phyloP scores from a whole-genome alignment of 768 basidiomycete genomes.

The Mrakia gelida region DNA sequence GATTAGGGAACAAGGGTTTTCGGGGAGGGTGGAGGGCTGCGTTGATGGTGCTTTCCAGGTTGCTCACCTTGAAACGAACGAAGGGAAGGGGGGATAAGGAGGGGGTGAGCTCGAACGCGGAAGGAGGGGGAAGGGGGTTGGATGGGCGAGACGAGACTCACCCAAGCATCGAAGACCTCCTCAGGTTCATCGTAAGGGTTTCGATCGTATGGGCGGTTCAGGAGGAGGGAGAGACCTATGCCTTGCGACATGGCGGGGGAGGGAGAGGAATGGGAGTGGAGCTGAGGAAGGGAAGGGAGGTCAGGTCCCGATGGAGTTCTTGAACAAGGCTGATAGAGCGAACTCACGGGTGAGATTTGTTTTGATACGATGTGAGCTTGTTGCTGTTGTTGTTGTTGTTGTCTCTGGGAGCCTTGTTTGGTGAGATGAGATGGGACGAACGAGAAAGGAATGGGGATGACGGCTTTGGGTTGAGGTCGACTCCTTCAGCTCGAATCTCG shows the following conservation, averaged over 20 bases:
- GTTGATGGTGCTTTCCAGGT: constrained; percentile 9
- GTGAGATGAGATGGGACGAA: no score
- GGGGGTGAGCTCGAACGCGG: background rate
- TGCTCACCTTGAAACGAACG: background rate
- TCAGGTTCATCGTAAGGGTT: constrained; percentile 21
- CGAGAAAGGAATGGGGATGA: no score
- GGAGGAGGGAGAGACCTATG: background rate
- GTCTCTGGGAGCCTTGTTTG: no score
- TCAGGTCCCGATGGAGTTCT: background rate
- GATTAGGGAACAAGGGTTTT: constrained; percentile 1
- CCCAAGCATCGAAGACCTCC: constrained; percentile 24
- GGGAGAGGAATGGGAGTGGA: background rate
- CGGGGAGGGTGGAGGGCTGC: constrained; percentile 13
- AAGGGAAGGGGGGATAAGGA: background rate
- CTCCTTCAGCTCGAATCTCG: no score
- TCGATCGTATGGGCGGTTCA: constrained; percentile 8
- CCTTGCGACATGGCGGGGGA: background rate
- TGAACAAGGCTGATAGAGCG: no score
- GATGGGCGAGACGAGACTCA: background rate
- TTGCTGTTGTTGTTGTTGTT: no score
- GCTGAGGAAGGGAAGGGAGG: background rate
- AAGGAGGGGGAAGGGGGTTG: background rate
- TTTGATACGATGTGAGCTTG: no score
- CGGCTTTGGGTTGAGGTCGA: no score
- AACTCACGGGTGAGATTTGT: no score